phyloP scores from a whole-genome alignment of 2,329 filamentous ascomycete species.

The Fonsecaea nubica region DNA sequence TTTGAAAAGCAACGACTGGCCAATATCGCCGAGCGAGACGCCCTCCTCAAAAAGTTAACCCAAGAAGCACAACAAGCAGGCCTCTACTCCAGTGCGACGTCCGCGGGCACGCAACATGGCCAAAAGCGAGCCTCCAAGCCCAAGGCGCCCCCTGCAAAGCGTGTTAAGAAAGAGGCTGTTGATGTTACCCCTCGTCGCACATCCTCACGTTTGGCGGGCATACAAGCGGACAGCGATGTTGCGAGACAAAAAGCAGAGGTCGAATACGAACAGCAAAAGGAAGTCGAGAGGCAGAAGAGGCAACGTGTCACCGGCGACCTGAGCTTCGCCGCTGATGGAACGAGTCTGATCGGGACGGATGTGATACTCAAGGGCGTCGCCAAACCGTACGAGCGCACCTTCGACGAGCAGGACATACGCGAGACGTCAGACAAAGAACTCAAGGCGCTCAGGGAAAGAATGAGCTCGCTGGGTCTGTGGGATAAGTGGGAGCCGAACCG shows the following conservation, averaged over 20 bases:
- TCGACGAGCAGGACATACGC: slow-evolving; percentile 80
- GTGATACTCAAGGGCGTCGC: slow-evolving; percentile 70
- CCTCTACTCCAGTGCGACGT: slow-evolving; percentile 62
- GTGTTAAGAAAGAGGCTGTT: slow-evolving; percentile 68
- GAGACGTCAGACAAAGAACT: slow-evolving; percentile 79
- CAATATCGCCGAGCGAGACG: slow-evolving; percentile 86
- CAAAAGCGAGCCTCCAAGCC: slow-evolving; percentile 50
- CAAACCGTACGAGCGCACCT: slow-evolving; percentile 81
- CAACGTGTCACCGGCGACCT: slow-evolving; percentile 71
- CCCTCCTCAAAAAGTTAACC: slow-evolving; percentile 77
- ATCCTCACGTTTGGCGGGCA: slow-evolving; percentile 67
- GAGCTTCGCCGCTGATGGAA: slow-evolving; percentile 72
- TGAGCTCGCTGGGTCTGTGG: slow-evolving; percentile 80
- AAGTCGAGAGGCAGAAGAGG: slow-evolving; percentile 66
- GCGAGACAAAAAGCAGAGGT: slow-evolving; percentile 73
- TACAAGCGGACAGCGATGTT: slow-evolving; percentile 70
- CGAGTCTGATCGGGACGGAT: slow-evolving; percentile 68
- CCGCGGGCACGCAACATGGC: slow-evolving; percentile 55
- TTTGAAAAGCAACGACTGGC: slow-evolving; percentile 85
- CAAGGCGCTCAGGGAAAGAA: slow-evolving; percentile 73
- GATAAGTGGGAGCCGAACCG: slow-evolving; percentile 82
- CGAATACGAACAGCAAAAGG: slow-evolving; percentile 63
- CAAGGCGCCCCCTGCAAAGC: slow-evolving; percentile 56
- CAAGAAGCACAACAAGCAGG: slow-evolving; percentile 71
- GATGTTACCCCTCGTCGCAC: slow-evolving; percentile 62